Evolutionary conservation across 129 eudicot species (phyloP).

Genomic region (Flaveria linearis): DNA sequence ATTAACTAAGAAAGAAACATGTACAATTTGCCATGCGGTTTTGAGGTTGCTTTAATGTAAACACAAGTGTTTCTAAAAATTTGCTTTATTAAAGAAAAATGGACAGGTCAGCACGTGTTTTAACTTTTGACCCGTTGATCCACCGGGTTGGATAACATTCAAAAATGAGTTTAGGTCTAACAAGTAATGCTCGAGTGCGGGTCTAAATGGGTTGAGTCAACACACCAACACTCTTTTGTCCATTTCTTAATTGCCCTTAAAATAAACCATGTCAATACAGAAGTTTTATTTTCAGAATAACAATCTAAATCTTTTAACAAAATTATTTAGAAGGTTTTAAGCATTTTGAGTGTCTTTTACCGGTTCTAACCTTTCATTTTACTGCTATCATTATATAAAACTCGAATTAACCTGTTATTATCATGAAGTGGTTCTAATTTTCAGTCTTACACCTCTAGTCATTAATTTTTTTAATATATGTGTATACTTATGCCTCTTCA

Average conservation of each 20-base stretch:
- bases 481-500: too few relatives aligned
- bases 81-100: background rate
- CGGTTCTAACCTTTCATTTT: background rate
- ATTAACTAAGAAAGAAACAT: too few relatives aligned
- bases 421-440: background rate
- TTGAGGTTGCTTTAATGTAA: background rate
- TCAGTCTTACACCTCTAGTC: background rate
- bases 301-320: background rate
- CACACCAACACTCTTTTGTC: background rate
- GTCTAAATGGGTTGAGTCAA: background rate
- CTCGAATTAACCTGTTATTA: background rate
- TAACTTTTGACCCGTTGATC: background rate
- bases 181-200: background rate
- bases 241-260: background rate
- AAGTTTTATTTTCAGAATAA: background rate
- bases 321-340: background rate
- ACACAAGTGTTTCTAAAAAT: background rate
- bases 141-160: background rate
- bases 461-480: background rate
- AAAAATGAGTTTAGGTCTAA: background rate
- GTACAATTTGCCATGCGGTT: background rate
- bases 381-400: slow-evolving; percentile 4
- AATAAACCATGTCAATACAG: background rate
- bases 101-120: too few relatives aligned
- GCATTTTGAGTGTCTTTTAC: background rate